Percentiles rank a stretch among this genome's conserved stretches.
These are phyloP conservation scores for Lomentospora prolificans DNA, from an alignment of 2,329 filamentous ascomycete genomes.

Conservation along the genomic window DNA sequence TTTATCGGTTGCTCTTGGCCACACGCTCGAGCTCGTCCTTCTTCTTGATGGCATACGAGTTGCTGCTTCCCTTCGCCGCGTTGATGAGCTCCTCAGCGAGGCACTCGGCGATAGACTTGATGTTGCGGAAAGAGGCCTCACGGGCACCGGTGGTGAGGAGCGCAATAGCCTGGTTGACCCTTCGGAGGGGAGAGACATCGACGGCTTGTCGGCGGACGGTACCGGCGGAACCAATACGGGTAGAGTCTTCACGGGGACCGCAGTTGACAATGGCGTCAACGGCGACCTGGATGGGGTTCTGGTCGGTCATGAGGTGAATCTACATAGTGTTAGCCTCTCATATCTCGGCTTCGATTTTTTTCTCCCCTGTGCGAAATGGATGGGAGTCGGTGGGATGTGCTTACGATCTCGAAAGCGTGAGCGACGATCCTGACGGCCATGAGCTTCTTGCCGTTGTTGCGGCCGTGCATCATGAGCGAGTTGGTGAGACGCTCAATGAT, in stretches of 20 bases:
- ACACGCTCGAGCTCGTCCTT: conserved; percentile 99
- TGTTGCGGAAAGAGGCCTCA: conserved; percentile 98
- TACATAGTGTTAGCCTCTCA: conserved; percentile 28
- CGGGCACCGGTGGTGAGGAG: conserved; percentile 98
- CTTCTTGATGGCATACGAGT: conserved; percentile 99
- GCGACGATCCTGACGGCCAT: conserved; percentile 99
- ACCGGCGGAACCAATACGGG: conserved; percentile 98
- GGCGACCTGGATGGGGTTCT: conserved; percentile 99
- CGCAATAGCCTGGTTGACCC: conserved; percentile 99
- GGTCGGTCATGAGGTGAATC: conserved; percentile 99
- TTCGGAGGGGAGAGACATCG: conserved; percentile 98
- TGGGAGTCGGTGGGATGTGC: conserved; percentile 37
- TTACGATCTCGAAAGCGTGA: conserved; percentile 98
- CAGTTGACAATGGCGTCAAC: conserved; percentile 99
- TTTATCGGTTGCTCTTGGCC: conserved; percentile 99
- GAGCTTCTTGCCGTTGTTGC: conserved; percentile 99
- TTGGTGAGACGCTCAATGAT: conserved; percentile 99
- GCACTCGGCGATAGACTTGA: conserved; percentile 99
- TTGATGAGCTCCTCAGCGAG: conserved; percentile 99
- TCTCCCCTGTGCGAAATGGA: conserved; percentile 1
- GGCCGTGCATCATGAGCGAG: conserved; percentile 99
- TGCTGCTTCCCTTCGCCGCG: conserved; percentile 99
- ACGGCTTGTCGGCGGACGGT: conserved; percentile 99
- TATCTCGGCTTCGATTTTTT: conserved; percentile 6
- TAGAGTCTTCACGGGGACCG: conserved; percentile 98